Evolutionary conservation across 352 stramenopile species (phyloP).

Genomic region (Elongisporangium prolatum): DNA sequence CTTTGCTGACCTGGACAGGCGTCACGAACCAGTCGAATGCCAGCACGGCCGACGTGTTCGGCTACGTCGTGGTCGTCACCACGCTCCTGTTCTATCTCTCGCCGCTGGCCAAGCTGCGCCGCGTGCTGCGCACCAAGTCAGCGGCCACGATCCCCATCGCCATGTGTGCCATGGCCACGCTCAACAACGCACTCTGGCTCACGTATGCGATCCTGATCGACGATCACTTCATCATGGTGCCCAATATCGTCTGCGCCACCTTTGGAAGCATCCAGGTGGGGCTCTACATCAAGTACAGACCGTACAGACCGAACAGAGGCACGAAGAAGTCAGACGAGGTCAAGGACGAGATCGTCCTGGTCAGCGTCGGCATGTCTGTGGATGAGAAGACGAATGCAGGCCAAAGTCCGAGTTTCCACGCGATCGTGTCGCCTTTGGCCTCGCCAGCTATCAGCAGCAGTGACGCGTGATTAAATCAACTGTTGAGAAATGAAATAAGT

Average conservation of each 20-base stretch:
- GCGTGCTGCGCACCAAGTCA: conserved; percentile 46
- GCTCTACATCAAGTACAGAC: conserved; percentile 51
- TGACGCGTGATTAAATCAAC: too few species aligned
- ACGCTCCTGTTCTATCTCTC: conserved; percentile 55
- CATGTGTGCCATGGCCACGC: conserved; percentile 35
- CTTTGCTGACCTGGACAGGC: too few species aligned
- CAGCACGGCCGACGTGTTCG: conserved; percentile 2
- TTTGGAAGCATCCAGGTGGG: conserved; percentile 40
- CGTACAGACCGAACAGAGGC: conserved; percentile 17
- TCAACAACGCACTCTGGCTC: conserved; percentile 58
- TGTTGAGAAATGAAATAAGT: too few species aligned
- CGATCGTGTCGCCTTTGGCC: too few species aligned
- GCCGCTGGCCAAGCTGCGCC: conserved; percentile 40
- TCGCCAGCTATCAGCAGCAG: too few species aligned
- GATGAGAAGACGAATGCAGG: too few species aligned
- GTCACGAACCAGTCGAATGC: too few species aligned
- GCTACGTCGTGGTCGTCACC: conserved; percentile 35
- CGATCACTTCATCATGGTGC: conserved; percentile 42
- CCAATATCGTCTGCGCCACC: conserved; percentile 31
- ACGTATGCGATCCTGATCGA: conserved; percentile 34
- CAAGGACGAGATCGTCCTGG: too few species aligned
- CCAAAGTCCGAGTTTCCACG: too few species aligned
- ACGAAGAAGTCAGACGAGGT: too few species aligned
- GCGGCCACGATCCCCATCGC: conserved; percentile 47
- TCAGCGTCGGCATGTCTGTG: too few species aligned